These are phyloP conservation scores for Aspergillus fischeri DNA, from an alignment of 2,329 filamentous ascomycete species.

Conservation along the genomic window DNA sequence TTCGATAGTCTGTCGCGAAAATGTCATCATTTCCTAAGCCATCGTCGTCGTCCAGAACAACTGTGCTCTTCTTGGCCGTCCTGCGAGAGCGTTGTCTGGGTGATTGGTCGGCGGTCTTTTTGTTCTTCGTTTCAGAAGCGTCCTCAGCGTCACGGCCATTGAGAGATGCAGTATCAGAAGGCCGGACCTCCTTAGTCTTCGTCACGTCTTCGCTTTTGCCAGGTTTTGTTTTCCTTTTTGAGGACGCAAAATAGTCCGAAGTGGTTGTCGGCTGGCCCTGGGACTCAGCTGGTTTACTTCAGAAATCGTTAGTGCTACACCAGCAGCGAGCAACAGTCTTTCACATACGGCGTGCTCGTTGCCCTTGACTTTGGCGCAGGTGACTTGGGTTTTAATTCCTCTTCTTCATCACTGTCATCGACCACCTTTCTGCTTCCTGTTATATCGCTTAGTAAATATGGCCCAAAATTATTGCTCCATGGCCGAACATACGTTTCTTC, in stretches of 20 bases:
- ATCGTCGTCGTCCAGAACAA: slow-evolving; percentile 59
- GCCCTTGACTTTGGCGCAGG: slow-evolving; percentile 35
- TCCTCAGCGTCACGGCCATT: slow-evolving; percentile 5
- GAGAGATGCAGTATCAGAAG: slow-evolving; percentile 6
- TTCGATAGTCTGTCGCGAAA: slow-evolving; percentile 68
- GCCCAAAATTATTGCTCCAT: not conserved
- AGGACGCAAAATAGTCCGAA: slow-evolving; percentile 59
- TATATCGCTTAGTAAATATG: slow-evolving; percentile 7
- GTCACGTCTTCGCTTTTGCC: slow-evolving; percentile 25
- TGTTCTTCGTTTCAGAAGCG: slow-evolving; percentile 36
- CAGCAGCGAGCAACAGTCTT: not conserved
- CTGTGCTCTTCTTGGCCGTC: slow-evolving; percentile 31
- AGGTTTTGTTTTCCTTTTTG: slow-evolving; percentile 52
- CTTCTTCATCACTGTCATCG: slow-evolving; percentile 77
- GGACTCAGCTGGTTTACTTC: slow-evolving; percentile 47
- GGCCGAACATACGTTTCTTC: slow-evolving; percentile 31
- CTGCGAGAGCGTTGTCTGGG: slow-evolving; percentile 12
- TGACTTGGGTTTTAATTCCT: slow-evolving; percentile 45
- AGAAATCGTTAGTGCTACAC: slow-evolving; percentile 3
- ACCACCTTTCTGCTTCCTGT: slow-evolving; percentile 62
- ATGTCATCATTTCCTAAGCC: slow-evolving; percentile 70
- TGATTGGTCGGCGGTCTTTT: slow-evolving; percentile 44
- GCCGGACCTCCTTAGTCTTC: slow-evolving; percentile 15
- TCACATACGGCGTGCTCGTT: slow-evolving; percentile 47
- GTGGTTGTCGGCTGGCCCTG: slow-evolving; percentile 57